Conservation (phyloP, 1,284 basidiomycete genomes). For the Cryptococcus jaspeensis region DNA sequence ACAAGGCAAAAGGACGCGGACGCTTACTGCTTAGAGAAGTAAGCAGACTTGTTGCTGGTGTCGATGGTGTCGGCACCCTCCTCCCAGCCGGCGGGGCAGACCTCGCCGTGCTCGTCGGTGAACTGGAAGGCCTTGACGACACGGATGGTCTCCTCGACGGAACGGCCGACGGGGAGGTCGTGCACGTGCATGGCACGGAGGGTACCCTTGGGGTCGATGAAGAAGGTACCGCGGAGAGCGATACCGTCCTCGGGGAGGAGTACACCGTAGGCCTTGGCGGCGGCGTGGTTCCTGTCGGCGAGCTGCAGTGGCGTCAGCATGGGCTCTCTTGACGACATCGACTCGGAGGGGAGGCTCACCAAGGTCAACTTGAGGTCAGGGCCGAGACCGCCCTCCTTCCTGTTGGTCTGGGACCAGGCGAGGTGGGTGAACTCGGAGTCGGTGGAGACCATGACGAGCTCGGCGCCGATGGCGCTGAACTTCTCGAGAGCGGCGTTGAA, state of each 20-base stretch:
- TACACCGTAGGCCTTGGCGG: conserved; percentile 69
- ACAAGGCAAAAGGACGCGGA: neutral
- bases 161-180: conserved; percentile 85
- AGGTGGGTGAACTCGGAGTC: conserved; percentile 86
- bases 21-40: conserved; percentile 60
- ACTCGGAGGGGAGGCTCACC: conserved; percentile 14
- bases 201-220: conserved; percentile 83
- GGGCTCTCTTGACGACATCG: neutral
- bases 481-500: conserved; percentile 78
- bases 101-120: conserved; percentile 76
- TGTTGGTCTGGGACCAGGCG: conserved; percentile 76
- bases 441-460: conserved; percentile 74
- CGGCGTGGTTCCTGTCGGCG: conserved; percentile 53
- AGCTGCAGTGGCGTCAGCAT: conserved; percentile 29
- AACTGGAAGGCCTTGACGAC: conserved; percentile 85
- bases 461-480: conserved; percentile 70
- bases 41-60: conserved; percentile 63
- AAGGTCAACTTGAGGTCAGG: conserved; percentile 65
- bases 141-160: conserved; percentile 83
- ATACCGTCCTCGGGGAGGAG: conserved; percentile 81
- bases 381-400: conserved; percentile 80
- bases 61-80: conserved; percentile 45
- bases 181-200: conserved; percentile 64
- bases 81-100: conserved; percentile 83
- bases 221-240: conserved; percentile 79